These are phyloP conservation scores for Priceomyces medius DNA, from an alignment of 805 yeast genomes.

Conservation along the genomic window DNA sequence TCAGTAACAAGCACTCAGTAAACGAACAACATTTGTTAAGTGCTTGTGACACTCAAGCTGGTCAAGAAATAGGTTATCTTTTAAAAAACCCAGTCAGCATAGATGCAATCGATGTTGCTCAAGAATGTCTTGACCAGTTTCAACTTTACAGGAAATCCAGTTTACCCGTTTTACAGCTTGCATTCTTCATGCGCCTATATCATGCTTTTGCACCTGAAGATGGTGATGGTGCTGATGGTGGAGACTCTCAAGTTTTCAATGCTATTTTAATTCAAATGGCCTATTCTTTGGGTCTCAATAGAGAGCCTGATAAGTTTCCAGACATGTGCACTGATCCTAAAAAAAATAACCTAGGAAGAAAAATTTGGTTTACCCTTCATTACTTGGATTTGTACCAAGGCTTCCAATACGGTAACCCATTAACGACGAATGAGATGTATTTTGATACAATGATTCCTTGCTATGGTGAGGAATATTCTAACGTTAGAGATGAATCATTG, in stretches of 20 bases:
- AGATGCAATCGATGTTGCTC: slow-evolving; percentile 48
- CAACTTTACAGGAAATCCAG: slow-evolving; percentile 40
- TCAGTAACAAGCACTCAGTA: slow-evolving; percentile 26
- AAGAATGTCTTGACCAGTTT: slow-evolving; percentile 55
- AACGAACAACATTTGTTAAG: slow-evolving; percentile 27
- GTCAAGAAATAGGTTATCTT: slow-evolving; percentile 37
- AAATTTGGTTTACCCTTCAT: slow-evolving; percentile 55
- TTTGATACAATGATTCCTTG: slow-evolving; percentile 56
- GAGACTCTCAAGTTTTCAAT: slow-evolving; percentile 28
- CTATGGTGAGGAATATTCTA: slow-evolving; percentile 35
- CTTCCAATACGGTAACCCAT: slow-evolving; percentile 48
- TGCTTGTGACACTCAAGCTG: slow-evolving; percentile 3
- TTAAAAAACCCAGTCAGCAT: slow-evolving; percentile 46
- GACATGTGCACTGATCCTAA: slow-evolving; percentile 22
- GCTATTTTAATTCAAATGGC: slow-evolving; percentile 39
- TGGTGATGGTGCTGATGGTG: slow-evolving; percentile 43
- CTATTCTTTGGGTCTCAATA: slow-evolving; percentile 35
- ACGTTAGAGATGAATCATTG: slow-evolving; percentile 34
- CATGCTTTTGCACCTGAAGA: slow-evolving; percentile 40
- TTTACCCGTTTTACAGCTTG: slow-evolving; percentile 31
- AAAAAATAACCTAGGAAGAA: slow-evolving; percentile 50
- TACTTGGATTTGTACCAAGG: slow-evolving; percentile 47
- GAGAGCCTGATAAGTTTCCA: slow-evolving; percentile 37
- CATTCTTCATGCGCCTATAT: slow-evolving; percentile 27
- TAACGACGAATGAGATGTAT: slow-evolving; percentile 34